A percentile compares a stretch with the other conserved stretches of the same genome.
These are phyloP conservation scores for Chalciporus sp. DNA, from an alignment of 1,284 basidiomycete species.

Conservation along the genomic window DNA sequence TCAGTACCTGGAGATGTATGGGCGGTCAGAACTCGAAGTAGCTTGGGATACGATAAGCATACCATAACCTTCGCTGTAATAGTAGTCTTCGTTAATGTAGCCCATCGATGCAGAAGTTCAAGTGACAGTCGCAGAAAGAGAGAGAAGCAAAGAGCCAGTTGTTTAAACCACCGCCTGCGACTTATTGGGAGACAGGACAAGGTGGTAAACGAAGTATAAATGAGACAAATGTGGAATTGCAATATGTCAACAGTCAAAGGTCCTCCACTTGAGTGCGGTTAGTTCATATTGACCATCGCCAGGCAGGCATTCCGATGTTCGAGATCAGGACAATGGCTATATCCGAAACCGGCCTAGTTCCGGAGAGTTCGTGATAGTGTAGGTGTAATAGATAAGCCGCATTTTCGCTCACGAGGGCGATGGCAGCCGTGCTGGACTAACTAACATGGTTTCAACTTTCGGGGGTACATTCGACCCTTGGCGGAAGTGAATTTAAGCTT, in stretches of 20 bases:
- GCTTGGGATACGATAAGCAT: slow-evolving; percentile 5
- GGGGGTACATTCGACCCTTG: slow-evolving; percentile 12
- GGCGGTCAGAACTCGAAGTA: slow-evolving; percentile 6
- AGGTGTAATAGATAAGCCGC: slow-evolving; percentile 21
- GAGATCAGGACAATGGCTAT: slow-evolving; percentile 34
- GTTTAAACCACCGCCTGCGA: slow-evolving; percentile 19
- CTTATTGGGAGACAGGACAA: slow-evolving; percentile 31
- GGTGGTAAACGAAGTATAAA: slow-evolving; percentile 12
- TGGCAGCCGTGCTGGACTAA: slow-evolving; percentile 4
- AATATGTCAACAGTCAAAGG: slow-evolving; percentile 21
- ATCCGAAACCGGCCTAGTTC: slow-evolving; percentile 41
- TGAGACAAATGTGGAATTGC: slow-evolving; percentile 30
- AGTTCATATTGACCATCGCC: slow-evolving; percentile 24
- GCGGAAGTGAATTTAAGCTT: slow-evolving; percentile 20
- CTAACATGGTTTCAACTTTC: slow-evolving; percentile 9
- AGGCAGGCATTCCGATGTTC: slow-evolving; percentile 17
- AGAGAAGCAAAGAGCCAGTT: not conserved
- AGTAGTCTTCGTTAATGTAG: slow-evolving; percentile 19
- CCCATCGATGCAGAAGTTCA: slow-evolving; percentile 8
- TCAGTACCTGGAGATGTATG: slow-evolving; percentile 15
- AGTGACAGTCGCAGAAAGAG: slow-evolving; percentile 7
- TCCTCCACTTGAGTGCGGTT: slow-evolving; percentile 6
- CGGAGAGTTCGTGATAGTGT: slow-evolving; percentile 18
- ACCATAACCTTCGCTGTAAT: slow-evolving; percentile 17
- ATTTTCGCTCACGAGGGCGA: slow-evolving; percentile 15